Evolutionary conservation across 768 basidiomycete genomes (phyloP).

Genomic region (Naganishia antarctica): DNA sequence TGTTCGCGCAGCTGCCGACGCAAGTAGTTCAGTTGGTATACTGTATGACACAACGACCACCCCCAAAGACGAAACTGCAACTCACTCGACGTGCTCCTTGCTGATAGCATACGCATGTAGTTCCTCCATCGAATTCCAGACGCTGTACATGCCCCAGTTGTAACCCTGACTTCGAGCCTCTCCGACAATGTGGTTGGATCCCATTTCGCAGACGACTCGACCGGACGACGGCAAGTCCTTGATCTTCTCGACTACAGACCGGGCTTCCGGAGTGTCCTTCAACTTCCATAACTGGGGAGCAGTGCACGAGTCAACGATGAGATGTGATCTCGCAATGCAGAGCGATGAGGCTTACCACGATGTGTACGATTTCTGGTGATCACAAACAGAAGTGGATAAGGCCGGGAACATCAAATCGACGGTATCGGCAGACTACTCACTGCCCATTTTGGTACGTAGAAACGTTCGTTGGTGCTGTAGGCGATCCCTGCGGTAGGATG

Average conservation of each 20-base stretch:
- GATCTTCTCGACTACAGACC: constrained; percentile 9
- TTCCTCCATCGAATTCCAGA: constrained; percentile 20
- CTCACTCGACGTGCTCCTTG: constrained; percentile 28
- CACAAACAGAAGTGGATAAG: too few relatives aligned
- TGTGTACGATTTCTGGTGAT: constrained; percentile 26
- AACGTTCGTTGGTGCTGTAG: too few relatives aligned
- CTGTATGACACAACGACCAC: neutral
- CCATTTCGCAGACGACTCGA: constrained; percentile 11
- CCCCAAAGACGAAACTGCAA: neutral
- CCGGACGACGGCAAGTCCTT: constrained; percentile 7
- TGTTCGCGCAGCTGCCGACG: constrained; percentile 19
- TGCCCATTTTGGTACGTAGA: constrained; percentile 15
- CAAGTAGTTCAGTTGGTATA: too few relatives aligned
- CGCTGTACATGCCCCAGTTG: constrained; percentile 26
- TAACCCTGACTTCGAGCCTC: constrained; percentile 14
- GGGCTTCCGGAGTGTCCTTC: constrained; percentile 19
- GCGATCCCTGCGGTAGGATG: neutral
- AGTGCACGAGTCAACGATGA: too few relatives aligned
- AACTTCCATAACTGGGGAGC: constrained; percentile 22
- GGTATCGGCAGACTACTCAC: neutral
- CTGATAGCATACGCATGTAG: constrained; percentile 22
- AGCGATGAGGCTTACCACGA: too few relatives aligned
- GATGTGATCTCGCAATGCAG: too few relatives aligned
- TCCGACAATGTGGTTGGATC: constrained; percentile 12
- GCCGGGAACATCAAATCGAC: too few relatives aligned